Conservation (phyloP, 805 yeast genomes). For the Metschnikowia bowlesiae region DNA sequence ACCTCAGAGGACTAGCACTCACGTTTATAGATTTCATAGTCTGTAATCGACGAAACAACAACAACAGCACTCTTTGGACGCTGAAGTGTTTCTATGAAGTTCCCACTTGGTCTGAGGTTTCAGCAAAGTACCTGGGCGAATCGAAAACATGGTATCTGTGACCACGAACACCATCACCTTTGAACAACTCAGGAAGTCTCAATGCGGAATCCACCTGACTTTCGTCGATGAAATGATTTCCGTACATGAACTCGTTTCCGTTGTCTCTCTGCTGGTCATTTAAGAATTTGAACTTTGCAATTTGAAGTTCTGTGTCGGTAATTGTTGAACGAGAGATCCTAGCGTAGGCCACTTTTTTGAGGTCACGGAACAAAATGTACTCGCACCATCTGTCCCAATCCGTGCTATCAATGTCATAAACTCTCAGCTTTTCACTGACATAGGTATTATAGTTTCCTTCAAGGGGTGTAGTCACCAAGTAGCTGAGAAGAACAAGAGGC, state of each 20-base stretch:
- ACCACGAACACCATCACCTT: conserved; percentile 90
- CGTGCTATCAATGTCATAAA: conserved; percentile 88
- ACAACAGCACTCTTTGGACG: background rate
- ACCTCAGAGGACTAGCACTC: background rate
- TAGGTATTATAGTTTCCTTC: conserved; percentile 90
- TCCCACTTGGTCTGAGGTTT: conserved; percentile 10
- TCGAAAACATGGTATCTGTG: conserved; percentile 93
- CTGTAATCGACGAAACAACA: no score
- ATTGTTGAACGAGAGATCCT: conserved; percentile 89
- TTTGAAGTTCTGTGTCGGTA: conserved; percentile 95
- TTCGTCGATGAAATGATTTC: conserved; percentile 55
- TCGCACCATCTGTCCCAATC: conserved; percentile 99
- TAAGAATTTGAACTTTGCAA: conserved; percentile 79
- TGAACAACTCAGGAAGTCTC: conserved; percentile 73
- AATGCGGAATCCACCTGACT: conserved; percentile 52
- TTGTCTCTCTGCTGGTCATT: conserved; percentile 29
- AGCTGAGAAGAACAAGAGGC: conserved; percentile 85
- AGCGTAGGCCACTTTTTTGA: conserved; percentile 89
- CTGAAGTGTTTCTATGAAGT: background rate
- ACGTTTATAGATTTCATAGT: no score
- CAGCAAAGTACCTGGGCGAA: conserved; percentile 77
- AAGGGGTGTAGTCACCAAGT: conserved; percentile 81
- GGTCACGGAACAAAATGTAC: conserved; percentile 81
- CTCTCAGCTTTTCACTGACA: conserved; percentile 76
- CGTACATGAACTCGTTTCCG: conserved; percentile 42